These are phyloP conservation scores for Ilyonectria mors-panacis DNA, from an alignment of 2,329 filamentous ascomycete species.

Conservation along the genomic window DNA sequence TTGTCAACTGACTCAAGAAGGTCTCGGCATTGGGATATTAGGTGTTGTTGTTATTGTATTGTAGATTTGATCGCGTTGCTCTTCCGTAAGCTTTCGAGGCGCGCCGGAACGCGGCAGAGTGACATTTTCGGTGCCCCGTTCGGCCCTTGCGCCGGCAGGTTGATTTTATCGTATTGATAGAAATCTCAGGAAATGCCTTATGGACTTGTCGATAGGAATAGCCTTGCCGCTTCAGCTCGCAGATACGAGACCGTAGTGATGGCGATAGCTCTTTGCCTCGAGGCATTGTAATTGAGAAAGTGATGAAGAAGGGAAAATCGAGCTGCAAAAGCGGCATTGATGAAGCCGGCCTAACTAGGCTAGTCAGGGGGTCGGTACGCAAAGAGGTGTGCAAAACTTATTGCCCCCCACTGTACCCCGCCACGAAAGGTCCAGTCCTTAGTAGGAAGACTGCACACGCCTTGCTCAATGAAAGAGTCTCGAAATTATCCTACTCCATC, in stretches of 20 bases:
- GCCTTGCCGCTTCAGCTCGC: constrained; percentile 1
- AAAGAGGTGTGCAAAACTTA: not conserved
- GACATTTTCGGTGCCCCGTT: too few species aligned
- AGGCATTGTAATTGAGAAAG: constrained; percentile 19
- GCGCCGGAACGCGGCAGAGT: too few species aligned
- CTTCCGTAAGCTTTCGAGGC: too few species aligned
- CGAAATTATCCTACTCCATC: too few species aligned
- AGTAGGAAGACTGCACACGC: too few species aligned
- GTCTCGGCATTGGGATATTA: too few species aligned
- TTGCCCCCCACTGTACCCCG: not conserved
- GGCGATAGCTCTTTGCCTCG: too few species aligned
- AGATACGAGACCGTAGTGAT: constrained; percentile 12
- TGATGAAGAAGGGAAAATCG: not conserved
- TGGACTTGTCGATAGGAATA: constrained; percentile 11
- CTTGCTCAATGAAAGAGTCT: too few species aligned
- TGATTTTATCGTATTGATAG: not conserved
- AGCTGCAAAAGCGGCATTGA: constrained; percentile 1
- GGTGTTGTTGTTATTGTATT: too few species aligned
- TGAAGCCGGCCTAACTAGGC: not conserved
- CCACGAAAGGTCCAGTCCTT: too few species aligned
- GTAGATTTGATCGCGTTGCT: too few species aligned
- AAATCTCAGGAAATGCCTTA: constrained; percentile 4
- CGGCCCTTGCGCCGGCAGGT: constrained; percentile 12
- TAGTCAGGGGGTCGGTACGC: not conserved
- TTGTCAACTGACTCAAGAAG: too few species aligned